Percentiles rank a stretch among this genome's conserved stretches.
Evolutionary conservation across 257 asterid species (phyloP).

Genomic region (Rehmannia glutinosa): DNA sequence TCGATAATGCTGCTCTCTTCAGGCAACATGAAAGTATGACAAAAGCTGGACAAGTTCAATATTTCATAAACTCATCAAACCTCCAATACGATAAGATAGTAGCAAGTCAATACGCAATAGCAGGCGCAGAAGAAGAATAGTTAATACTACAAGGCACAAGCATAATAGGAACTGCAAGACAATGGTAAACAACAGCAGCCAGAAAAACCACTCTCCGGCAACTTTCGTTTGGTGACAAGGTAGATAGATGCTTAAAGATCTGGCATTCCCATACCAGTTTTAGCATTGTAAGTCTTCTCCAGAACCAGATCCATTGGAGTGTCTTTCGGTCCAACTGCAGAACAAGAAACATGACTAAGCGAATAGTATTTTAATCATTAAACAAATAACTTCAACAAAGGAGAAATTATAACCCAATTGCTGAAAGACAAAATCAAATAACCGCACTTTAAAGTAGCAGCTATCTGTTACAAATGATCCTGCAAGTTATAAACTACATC

Average conservation of each 20-base stretch:
- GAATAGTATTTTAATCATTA: not conserved
- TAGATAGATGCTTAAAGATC: constrained; percentile 46
- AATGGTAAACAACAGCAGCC: constrained; percentile 13
- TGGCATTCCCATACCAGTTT: constrained; percentile 91
- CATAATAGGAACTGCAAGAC: not conserved
- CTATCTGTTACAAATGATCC: not conserved
- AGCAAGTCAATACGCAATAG: constrained; percentile 1
- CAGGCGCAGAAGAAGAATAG: no score
- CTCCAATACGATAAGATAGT: not conserved
- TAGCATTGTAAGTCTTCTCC: constrained; percentile 79
- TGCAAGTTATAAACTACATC: no score
- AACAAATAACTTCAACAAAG: not conserved
- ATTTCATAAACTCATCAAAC: not conserved
- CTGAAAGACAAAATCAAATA: not conserved
- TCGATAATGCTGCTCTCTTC: constrained; percentile 3
- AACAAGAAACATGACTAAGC: constrained; percentile 12
- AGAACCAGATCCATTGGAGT: constrained; percentile 70
- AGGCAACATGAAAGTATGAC: not conserved
- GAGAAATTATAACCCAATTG: not conserved
- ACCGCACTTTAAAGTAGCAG: not conserved
- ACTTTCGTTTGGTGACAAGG: not conserved
- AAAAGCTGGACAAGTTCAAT: not conserved
- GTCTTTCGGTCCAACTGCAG: constrained; percentile 89
- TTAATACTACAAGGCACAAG: not conserved
- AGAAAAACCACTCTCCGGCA: not conserved